Evolutionary conservation across 106 monocot genomes (phyloP).

Genomic region (Alisma plantagoaquatica): DNA sequence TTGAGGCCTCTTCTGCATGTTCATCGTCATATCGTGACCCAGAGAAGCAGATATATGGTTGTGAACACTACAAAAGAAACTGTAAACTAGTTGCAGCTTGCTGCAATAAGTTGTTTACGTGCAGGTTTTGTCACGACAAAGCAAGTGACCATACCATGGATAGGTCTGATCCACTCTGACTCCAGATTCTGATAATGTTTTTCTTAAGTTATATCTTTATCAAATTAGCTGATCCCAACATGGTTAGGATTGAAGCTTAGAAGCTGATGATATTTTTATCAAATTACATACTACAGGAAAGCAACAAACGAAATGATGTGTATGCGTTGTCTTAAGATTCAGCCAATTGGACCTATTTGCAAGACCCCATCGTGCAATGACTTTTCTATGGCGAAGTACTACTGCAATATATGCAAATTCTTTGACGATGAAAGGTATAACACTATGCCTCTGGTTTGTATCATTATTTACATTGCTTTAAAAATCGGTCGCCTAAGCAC

Average conservation of each 20-base stretch:
- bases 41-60: slow-evolving; percentile 75
- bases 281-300: slow-evolving; percentile 50
- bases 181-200: neutral
- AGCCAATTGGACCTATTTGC: slow-evolving; percentile 69
- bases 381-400: slow-evolving; percentile 92
- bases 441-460: too few species aligned
- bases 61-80: slow-evolving; percentile 97
- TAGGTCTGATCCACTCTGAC: slow-evolving; percentile 35
- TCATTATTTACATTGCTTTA: too few species aligned
- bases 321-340: slow-evolving; percentile 81
- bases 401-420: slow-evolving; percentile 96
- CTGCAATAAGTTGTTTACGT: slow-evolving; percentile 90
- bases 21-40: slow-evolving; percentile 72
- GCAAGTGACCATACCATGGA: slow-evolving; percentile 98
- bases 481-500: too few species aligned
- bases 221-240: too few species aligned
- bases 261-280: neutral
- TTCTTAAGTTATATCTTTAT: too few species aligned
- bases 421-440: slow-evolving; percentile 99
- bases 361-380: slow-evolving; percentile 67
- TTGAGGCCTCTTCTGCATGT: slow-evolving; percentile 40
- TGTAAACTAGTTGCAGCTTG: slow-evolving; percentile 92
- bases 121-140: slow-evolving; percentile 99
- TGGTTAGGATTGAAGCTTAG: too few species aligned
- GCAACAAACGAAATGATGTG: slow-evolving; percentile 96